These are phyloP conservation scores for Scorias spongiosa DNA, from an alignment of 2,329 filamentous ascomycete genomes.

Conservation along the genomic window DNA sequence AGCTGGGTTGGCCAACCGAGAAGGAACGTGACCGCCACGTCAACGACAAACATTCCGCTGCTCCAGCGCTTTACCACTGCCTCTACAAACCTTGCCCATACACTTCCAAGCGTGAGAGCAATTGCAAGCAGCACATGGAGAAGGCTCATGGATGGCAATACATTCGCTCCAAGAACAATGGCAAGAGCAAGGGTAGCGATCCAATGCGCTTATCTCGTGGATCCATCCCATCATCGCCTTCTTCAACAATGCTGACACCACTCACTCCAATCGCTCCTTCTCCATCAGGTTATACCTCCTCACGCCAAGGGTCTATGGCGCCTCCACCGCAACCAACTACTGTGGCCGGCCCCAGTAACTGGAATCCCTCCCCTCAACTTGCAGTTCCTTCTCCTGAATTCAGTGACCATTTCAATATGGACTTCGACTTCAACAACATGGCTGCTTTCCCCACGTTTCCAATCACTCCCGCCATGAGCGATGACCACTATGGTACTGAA, in stretches of 20 bases:
- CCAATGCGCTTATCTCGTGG: slow-evolving; percentile 43
- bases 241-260: slow-evolving; percentile 26
- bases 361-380: slow-evolving; percentile 14
- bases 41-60: slow-evolving; percentile 84
- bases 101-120: slow-evolving; percentile 87
- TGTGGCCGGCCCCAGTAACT: slow-evolving; percentile 15
- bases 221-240: slow-evolving; percentile 47
- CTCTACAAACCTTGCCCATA: slow-evolving; percentile 73
- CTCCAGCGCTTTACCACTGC: slow-evolving; percentile 72
- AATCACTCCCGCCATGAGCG: slow-evolving; percentile 20
- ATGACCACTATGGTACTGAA: slow-evolving; percentile 22
- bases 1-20: slow-evolving; percentile 87
- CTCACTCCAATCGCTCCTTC: slow-evolving; percentile 24
- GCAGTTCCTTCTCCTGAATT: slow-evolving; percentile 18
- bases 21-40: slow-evolving; percentile 93
- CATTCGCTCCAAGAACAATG: slow-evolving; percentile 81
- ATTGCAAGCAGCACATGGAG: slow-evolving; percentile 98
- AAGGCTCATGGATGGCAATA: slow-evolving; percentile 89
- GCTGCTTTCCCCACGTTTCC: slow-evolving; percentile 8
- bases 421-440: slow-evolving; percentile 21
- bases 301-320: slow-evolving; percentile 17
- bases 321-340: slow-evolving; percentile 10
- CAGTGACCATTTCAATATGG: slow-evolving; percentile 20
- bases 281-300: slow-evolving; percentile 21
- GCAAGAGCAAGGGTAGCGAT: slow-evolving; percentile 44